Evolutionary conservation across 1,139 yeast genomes (phyloP).

Genomic region (Sugiyamaella sp.): DNA sequence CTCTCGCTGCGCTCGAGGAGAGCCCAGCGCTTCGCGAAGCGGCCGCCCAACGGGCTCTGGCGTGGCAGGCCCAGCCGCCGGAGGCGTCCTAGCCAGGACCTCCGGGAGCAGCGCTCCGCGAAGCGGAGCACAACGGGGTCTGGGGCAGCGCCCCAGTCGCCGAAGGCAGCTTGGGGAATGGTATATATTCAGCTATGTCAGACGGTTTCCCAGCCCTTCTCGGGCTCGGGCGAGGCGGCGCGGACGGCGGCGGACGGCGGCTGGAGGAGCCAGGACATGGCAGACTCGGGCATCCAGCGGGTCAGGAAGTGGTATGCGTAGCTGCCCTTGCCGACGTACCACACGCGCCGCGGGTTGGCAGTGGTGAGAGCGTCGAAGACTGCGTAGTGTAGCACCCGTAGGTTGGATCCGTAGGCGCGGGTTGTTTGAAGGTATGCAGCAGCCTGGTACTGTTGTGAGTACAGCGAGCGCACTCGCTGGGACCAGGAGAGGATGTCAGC

Average conservation of each 20-base stretch:
- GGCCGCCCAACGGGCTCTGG: background rate
- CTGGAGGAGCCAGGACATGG: constrained; percentile 42
- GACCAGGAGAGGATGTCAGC: constrained; percentile 49
- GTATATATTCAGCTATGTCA: constrained; percentile 5
- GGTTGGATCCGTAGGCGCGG: constrained; percentile 39
- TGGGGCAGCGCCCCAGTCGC: constrained; percentile 6
- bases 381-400: constrained; percentile 41
- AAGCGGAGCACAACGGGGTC: background rate
- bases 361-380: constrained; percentile 43
- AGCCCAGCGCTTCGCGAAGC: too few species aligned
- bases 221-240: constrained; percentile 25
- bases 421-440: constrained; percentile 41
- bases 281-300: constrained; percentile 40
- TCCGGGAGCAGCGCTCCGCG: background rate
- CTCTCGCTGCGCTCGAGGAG: background rate
- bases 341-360: constrained; percentile 40
- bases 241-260: constrained; percentile 27
- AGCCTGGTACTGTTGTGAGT: constrained; percentile 42
- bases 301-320: constrained; percentile 42
- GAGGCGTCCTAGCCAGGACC: background rate
- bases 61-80: background rate
- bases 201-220: constrained; percentile 35
- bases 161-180: background rate
- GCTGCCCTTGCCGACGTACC: constrained; percentile 46
- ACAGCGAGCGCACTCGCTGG: constrained; percentile 42